phyloP scores from a whole-genome alignment of 805 yeast species.

The Candida sanyiensis region DNA sequence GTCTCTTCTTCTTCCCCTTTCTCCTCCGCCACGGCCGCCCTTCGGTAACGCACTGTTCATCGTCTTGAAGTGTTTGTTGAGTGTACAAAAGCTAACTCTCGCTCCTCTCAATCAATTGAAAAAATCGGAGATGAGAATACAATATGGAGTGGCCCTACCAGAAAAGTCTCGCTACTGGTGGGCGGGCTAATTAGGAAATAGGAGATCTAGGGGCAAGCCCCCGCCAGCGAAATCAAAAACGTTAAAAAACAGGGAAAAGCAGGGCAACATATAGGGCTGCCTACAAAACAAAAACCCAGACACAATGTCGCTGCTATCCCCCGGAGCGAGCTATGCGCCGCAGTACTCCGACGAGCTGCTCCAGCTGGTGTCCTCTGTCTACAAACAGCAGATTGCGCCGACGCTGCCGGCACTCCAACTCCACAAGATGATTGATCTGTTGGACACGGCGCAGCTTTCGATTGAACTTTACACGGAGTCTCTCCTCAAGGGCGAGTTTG shows the following conservation, averaged over 20 bases:
- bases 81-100: no score
- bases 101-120: no score
- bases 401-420: constrained; percentile 28
- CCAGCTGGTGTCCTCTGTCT: constrained; percentile 26
- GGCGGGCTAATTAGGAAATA: not conserved
- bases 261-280: not conserved
- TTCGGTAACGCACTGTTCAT: no score
- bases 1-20: no score
- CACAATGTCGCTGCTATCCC: constrained; percentile 6
- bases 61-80: no score
- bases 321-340: constrained; percentile 28
- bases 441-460: constrained; percentile 32
- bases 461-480: constrained; percentile 28
- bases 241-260: no score
- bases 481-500: constrained; percentile 16
- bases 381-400: constrained; percentile 30
- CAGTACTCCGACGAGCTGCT: constrained; percentile 35
- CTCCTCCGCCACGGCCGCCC: no score
- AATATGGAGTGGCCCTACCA: not conserved
- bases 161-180: no score
- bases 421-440: constrained; percentile 31
- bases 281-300: not conserved
- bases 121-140: not conserved
- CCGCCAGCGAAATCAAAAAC: constrained; percentile 1
- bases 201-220: not conserved